Base-by-base conservation (phyloP, 257 asterid genomes). In the Penstemon davidsonii region DNA sequence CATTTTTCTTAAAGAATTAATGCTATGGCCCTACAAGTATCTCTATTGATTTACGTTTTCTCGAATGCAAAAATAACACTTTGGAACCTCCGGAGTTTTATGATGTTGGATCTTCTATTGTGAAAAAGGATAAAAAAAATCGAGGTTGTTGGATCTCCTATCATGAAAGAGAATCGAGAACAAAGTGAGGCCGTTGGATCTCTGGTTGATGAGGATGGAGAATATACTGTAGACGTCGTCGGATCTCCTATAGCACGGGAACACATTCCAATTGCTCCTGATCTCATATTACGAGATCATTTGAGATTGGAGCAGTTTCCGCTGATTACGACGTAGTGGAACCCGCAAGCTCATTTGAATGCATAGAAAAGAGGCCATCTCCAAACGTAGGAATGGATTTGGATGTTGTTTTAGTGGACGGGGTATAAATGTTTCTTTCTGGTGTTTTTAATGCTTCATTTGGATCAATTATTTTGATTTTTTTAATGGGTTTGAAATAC, bases 251-350 rank as follows among this genome's bases (percentile, higher is more conserved):
- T 68, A 55, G 18, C 18, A 15, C 18, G 15, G 5, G 82, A 82
- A 66, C 85, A 75, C 70, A 71, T 72, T 59, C 76, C 87, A 25
- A 78, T 84, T 67, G 93, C 90, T 76, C 95, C 95, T 49, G 77
- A 69, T 82, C 96, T 57, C 93, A 93, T 44, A 75, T 80, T 66
- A 63, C 84, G 47, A 81, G 83, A 74, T 49, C 79, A 51, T 86
- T 80, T 18, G 96, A 81, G 51, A 75, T 61, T 43, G 73, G 45
- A 51, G 75, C 45, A 61, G 84, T 70, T 64, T 62, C 73, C 33
- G 71, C 77, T 58, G 74, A 66, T 55, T 68, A 73, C 2, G 80
- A 73, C 74, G 71, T 65, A 52, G 37, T 71, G 66, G 80, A 71
- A 68, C 78, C 83, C 44, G 49, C 79, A 66, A 67, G 62, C 71